Percentiles rank a stretch among this genome's conserved stretches.
Conservation (phyloP, 108 stramenopile genomes). For the Fragilariopsis cylindrus region DNA sequence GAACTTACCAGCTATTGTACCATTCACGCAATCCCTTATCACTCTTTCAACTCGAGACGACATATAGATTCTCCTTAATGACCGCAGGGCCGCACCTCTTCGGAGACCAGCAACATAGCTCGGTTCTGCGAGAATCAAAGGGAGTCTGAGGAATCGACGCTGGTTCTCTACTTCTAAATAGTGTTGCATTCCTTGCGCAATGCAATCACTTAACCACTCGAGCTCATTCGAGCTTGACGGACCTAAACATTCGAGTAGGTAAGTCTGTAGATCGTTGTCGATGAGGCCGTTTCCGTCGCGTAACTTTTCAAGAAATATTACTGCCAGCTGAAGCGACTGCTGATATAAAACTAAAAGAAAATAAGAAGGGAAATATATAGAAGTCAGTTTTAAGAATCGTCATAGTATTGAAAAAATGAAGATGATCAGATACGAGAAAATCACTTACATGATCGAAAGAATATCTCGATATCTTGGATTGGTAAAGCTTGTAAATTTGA, state of each 20-base stretch:
- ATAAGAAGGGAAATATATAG: not conserved
- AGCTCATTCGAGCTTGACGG: slow-evolving; percentile 43
- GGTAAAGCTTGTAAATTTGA: slow-evolving; percentile 77
- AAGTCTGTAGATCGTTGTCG: slow-evolving; percentile 27
- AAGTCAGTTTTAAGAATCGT: not conserved
- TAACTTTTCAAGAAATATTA: slow-evolving; percentile 44
- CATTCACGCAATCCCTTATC: slow-evolving; percentile 59
- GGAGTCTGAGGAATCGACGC: slow-evolving; percentile 59
- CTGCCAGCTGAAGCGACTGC: slow-evolving; percentile 71
- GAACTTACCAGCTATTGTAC: slow-evolving; percentile 43
- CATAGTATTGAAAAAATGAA: too few relatives aligned
- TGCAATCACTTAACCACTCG: slow-evolving; percentile 64
- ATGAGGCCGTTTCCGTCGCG: slow-evolving; percentile 5
- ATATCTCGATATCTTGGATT: slow-evolving; percentile 81
- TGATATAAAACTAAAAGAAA: slow-evolving; percentile 53
- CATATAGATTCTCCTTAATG: slow-evolving; percentile 68
- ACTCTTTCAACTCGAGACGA: slow-evolving; percentile 62
- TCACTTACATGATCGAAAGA: slow-evolving; percentile 56
- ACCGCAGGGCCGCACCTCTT: slow-evolving; percentile 63
- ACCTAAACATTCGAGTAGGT: slow-evolving; percentile 56
- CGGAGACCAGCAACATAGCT: slow-evolving; percentile 57
- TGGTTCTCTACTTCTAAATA: slow-evolving; percentile 58
- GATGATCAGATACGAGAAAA: not conserved
- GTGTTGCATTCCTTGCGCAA: slow-evolving; percentile 51
- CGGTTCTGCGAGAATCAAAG: slow-evolving; percentile 65